phyloP scores from a whole-genome alignment of 177 flowering plant species.

The Vitis hybrid region DNA sequence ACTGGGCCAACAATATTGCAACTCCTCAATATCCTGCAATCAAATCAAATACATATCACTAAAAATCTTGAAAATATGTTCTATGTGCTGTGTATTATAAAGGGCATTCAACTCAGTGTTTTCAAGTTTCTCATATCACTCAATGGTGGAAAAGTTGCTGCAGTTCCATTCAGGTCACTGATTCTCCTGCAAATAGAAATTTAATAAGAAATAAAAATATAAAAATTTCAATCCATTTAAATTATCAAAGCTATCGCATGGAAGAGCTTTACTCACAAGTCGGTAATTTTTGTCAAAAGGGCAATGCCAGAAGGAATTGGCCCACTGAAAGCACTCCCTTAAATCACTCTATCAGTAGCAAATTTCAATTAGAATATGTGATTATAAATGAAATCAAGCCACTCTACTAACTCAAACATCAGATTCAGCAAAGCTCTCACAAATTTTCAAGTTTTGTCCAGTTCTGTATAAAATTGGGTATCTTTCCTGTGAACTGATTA shows the following conservation, averaged over 20 bases:
- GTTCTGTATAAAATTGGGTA: constrained; percentile 48
- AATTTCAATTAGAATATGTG: background rate
- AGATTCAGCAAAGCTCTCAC: constrained; percentile 22
- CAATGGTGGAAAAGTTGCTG: constrained; percentile 35
- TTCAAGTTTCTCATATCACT: constrained; percentile 18
- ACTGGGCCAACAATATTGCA: constrained; percentile 46
- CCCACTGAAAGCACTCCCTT: constrained; percentile 51
- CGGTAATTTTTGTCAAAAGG: constrained; percentile 28
- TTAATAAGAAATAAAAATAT: constrained; percentile 1
- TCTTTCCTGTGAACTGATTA: constrained; percentile 43
- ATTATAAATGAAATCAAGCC: background rate
- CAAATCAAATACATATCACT: background rate
- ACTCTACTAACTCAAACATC: background rate
- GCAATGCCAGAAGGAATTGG: constrained; percentile 56
- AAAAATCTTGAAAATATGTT: background rate
- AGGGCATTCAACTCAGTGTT: constrained; percentile 22
- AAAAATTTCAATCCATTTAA: background rate
- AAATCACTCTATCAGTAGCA: constrained; percentile 34
- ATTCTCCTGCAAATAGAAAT: constrained; percentile 43
- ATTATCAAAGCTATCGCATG: background rate
- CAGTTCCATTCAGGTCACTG: constrained; percentile 46
- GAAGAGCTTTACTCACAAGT: constrained; percentile 38
- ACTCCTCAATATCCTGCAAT: constrained; percentile 50
- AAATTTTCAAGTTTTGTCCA: constrained; percentile 42
- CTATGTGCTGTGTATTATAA: background rate